A percentile compares a stretch with the other conserved stretches of the same genome.
Evolutionary conservation across 2,329 filamentous ascomycete genomes (phyloP).

Genomic region (Colletotrichum sp.): DNA sequence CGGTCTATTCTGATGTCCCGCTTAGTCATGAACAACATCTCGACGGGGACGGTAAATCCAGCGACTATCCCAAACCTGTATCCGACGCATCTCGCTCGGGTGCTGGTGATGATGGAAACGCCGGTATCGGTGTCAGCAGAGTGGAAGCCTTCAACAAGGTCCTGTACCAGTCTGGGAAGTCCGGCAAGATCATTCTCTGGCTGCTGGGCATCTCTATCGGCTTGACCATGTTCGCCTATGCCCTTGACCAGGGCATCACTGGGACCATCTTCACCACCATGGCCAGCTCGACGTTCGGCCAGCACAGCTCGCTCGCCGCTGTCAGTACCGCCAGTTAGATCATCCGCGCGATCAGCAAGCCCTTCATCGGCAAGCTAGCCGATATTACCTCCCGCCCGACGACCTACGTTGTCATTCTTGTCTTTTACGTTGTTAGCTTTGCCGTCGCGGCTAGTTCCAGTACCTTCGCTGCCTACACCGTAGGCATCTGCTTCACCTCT

Average conservation of each 20-base stretch:
- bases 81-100: not conserved
- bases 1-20: not conserved
- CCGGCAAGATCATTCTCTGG: slow-evolving; percentile 38
- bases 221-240: slow-evolving; percentile 43
- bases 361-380: slow-evolving; percentile 41
- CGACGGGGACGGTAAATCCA: not conserved
- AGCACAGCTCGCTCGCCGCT: slow-evolving; percentile 35
- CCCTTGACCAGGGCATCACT: slow-evolving; percentile 42
- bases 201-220: slow-evolving; percentile 36
- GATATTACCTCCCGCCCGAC: slow-evolving; percentile 42
- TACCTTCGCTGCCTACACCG: slow-evolving; percentile 36
- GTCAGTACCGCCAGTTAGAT: slow-evolving; percentile 38
- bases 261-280: slow-evolving; percentile 35
- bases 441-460: slow-evolving; percentile 34
- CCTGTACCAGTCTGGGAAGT: slow-evolving; percentile 39
- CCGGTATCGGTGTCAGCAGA: slow-evolving; percentile 31
- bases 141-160: slow-evolving; percentile 45
- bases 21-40: not conserved
- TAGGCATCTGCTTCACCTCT: slow-evolving; percentile 40
- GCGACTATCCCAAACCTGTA: not conserved
- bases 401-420: slow-evolving; percentile 42
- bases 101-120: not conserved
- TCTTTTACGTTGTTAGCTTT: slow-evolving; percentile 41
- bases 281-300: slow-evolving; percentile 36
- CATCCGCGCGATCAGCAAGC: slow-evolving; percentile 42